A percentile compares a stretch with the other conserved stretches of the same genome.
These are phyloP conservation scores for Euphrasia arctica DNA, from an alignment of 305 asterid genomes.

Conservation along the genomic window DNA sequence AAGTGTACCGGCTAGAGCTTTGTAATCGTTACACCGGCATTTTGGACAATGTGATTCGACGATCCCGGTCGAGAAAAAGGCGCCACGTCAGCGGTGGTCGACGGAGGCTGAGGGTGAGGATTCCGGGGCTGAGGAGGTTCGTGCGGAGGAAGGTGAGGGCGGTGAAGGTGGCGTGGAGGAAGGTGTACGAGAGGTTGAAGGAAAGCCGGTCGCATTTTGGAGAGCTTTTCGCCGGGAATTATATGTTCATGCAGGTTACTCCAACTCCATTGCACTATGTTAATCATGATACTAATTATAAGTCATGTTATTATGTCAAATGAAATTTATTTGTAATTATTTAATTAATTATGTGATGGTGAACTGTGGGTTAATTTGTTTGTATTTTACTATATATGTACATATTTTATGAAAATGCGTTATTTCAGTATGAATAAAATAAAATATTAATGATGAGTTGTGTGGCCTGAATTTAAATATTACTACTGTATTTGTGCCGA, in stretches of 20 bases:
- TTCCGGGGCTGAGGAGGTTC: slow-evolving; percentile 50
- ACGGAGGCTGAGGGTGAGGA: slow-evolving; percentile 44
- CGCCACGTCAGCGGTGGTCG: slow-evolving; percentile 28
- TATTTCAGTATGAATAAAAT: too few relatives aligned
- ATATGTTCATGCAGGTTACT: slow-evolving; percentile 73
- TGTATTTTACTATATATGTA: too few relatives aligned
- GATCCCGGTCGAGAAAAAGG: slow-evolving; percentile 33
- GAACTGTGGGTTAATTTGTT: too few relatives aligned
- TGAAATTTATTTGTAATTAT: too few relatives aligned
- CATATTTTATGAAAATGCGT: too few relatives aligned
- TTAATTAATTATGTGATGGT: too few relatives aligned
- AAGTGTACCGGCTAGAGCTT: slow-evolving; percentile 22
- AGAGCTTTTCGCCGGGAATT: slow-evolving; percentile 84
- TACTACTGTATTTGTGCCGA: too few relatives aligned
- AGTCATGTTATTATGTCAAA: too few relatives aligned
- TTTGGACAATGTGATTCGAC: slow-evolving; percentile 43
- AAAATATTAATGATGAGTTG: too few relatives aligned
- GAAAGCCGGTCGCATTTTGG: slow-evolving; percentile 73
- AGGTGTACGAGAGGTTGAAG: slow-evolving; percentile 57
- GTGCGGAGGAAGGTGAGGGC: slow-evolving; percentile 42
- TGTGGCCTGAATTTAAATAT: neutral
- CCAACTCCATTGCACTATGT: slow-evolving; percentile 58
- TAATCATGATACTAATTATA: neutral
- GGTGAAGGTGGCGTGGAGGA: slow-evolving; percentile 43
- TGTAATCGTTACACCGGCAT: slow-evolving; percentile 6